phyloP scores from a whole-genome alignment of 352 stramenopile genomes.

The Pythium vanterpoolii region DNA sequence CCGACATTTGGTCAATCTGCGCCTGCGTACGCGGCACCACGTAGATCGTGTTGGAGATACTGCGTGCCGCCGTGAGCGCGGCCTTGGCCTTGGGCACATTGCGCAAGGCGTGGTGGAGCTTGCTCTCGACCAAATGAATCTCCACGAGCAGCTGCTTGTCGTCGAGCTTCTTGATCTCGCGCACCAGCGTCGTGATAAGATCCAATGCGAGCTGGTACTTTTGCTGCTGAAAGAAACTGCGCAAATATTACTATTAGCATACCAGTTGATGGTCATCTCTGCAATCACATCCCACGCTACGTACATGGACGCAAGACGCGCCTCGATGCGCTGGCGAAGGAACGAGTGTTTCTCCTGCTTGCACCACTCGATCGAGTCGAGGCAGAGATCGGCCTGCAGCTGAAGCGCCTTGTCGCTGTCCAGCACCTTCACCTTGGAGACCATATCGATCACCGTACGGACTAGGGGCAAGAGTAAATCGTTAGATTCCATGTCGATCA shows the following conservation, averaged over 20 bases:
- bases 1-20: slow-evolving; percentile 96
- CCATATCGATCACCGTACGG: slow-evolving; percentile 97
- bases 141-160: slow-evolving; percentile 99
- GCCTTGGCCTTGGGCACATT: slow-evolving; percentile 97
- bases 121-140: slow-evolving; percentile 97
- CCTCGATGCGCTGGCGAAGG: slow-evolving; percentile 96
- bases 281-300: background rate
- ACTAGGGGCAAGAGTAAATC: slow-evolving; percentile 45
- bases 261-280: background rate
- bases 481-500: background rate
- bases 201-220: slow-evolving; percentile 92
- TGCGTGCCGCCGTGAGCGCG: slow-evolving; percentile 95
- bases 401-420: slow-evolving; percentile 92
- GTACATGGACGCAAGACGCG: slow-evolving; percentile 90
- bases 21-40: slow-evolving; percentile 94
- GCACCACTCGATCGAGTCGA: slow-evolving; percentile 95
- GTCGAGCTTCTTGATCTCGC: slow-evolving; percentile 99
- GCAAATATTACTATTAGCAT: background rate
- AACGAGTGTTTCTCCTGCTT: slow-evolving; percentile 96
- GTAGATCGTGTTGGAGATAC: slow-evolving; percentile 98
- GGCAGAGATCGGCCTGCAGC: slow-evolving; percentile 92
- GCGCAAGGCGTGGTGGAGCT: slow-evolving; percentile 96
- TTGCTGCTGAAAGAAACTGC: slow-evolving; percentile 82
- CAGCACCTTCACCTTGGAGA: slow-evolving; percentile 88
- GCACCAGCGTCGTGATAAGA: slow-evolving; percentile 92